Base-by-base conservation (phyloP, 768 basidiomycete genomes). In the Tylopilus cervinicoccineus region DNA sequence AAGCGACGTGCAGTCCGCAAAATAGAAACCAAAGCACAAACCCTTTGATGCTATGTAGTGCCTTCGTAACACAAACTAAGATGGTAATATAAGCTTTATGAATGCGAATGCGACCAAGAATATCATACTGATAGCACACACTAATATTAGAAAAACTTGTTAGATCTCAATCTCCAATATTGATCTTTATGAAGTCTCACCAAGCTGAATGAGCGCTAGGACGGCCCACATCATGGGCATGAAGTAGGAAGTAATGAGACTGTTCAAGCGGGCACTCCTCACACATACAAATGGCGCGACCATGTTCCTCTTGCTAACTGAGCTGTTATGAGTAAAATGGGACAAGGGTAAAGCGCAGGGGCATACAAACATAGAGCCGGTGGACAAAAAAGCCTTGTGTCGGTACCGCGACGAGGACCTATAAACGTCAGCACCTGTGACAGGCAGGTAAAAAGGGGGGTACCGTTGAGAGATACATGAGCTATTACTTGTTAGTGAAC, bases 351-450 rank as follows among this genome's bases (percentile, higher is more conserved):
- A n/a, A 29, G 4, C 10, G 14, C 1, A n/a, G 3, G n/a, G 11
- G 50, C 56, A 22, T 22, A 58, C 56, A 47, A 23, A 24, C 0
- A 2, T 59, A 58, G 36, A 58, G 37, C 36, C 56, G 57, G 26
- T 55, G 19, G 11, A 59, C 36, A 24, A 58, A 50, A 34, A 37
- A 58, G 0, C 48, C 52, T 28, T 59, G 56, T 0, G 48, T 38
- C 29, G 19, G 27, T 6, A 38, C 19, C 2, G 57, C 11, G 17
- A 45, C 42, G n/a, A 51, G 5, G 2, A 5, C 20, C 56, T 58
- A 14, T 6, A 39, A 11, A 28, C 27, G 38, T 59, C 22, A 56
- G 6, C 2, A 1, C 14, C 23, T 8, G 20, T 29, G 32, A 24
- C 6, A 1, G 4, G 5, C 8, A 32, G 6, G 12, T 3, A 45